A percentile compares a stretch with the other conserved stretches of the same genome.
phyloP scores from a whole-genome alignment of 306 rosid genomes.

The Abrus precatorius region DNA sequence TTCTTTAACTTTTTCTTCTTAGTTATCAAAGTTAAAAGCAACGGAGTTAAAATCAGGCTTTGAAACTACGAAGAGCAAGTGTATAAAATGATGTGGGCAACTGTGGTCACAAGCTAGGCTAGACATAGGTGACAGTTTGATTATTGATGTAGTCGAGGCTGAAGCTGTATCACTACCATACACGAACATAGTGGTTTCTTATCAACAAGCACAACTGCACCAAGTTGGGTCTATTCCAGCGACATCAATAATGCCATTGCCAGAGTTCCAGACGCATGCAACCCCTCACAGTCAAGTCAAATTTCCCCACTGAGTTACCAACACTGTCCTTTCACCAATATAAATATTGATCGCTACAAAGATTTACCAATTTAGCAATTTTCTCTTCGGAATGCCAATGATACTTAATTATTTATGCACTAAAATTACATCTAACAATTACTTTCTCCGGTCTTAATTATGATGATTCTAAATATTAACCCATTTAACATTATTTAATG shows the following conservation, averaged over 20 bases:
- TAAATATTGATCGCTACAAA: too few species aligned
- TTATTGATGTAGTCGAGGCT: constrained; percentile 12
- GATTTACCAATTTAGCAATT: too few species aligned
- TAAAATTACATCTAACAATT: too few species aligned
- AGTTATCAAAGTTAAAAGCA: too few species aligned
- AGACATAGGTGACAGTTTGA: constrained; percentile 25
- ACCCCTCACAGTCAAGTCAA: background rate
- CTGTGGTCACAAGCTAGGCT: background rate
- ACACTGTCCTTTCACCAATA: background rate
- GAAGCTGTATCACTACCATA: background rate
- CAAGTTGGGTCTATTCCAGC: constrained; percentile 4
- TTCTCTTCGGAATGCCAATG: too few species aligned
- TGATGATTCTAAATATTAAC: too few species aligned
- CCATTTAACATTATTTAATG: too few species aligned
- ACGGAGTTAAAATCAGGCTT: too few species aligned
- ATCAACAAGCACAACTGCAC: background rate
- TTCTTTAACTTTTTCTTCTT: too few species aligned
- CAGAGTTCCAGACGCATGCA: background rate
- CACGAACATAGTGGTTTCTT: constrained; percentile 1
- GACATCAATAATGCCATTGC: constrained; percentile 2
- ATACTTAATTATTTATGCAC: too few species aligned
- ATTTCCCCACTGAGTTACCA: background rate
- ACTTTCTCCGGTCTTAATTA: too few species aligned
- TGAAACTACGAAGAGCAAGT: background rate
- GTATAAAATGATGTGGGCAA: background rate